Evolutionary conservation across 2,329 filamentous ascomycete genomes (phyloP).

Genomic region (Aureobasidium melanogenum): DNA sequence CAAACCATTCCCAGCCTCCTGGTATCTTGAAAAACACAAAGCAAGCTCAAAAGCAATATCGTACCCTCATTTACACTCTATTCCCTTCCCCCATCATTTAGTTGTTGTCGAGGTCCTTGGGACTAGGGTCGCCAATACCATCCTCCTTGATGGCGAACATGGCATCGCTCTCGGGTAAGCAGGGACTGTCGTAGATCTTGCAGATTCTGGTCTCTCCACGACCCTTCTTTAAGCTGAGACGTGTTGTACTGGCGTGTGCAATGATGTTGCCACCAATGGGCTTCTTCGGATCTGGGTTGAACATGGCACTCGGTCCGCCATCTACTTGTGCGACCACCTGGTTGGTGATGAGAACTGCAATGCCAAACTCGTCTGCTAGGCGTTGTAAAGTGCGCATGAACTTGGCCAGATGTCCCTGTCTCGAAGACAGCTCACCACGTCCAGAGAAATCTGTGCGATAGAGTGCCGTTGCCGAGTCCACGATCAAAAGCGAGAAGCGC

Average conservation of each 20-base stretch:
- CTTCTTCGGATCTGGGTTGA: slow-evolving; percentile 98
- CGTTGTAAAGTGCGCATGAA: slow-evolving; percentile 80
- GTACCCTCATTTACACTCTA: background rate
- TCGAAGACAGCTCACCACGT: slow-evolving; percentile 89
- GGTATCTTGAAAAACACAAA: slow-evolving; percentile 6
- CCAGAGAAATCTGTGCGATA: slow-evolving; percentile 96
- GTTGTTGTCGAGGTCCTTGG: slow-evolving; percentile 85
- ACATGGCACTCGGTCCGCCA: slow-evolving; percentile 93
- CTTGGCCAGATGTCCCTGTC: slow-evolving; percentile 81
- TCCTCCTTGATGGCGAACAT: slow-evolving; percentile 96
- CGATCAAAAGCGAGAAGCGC: slow-evolving; percentile 87
- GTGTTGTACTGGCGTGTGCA: slow-evolving; percentile 90
- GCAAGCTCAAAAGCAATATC: slow-evolving; percentile 12
- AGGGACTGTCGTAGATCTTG: slow-evolving; percentile 98
- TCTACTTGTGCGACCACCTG: slow-evolving; percentile 98
- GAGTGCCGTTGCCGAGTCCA: slow-evolving; percentile 89
- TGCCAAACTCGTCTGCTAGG: slow-evolving; percentile 74
- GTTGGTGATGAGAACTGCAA: slow-evolving; percentile 97
- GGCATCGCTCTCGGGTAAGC: slow-evolving; percentile 90
- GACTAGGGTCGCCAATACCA: slow-evolving; percentile 89
- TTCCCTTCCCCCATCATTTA: slow-evolving; percentile 10
- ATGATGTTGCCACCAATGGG: slow-evolving; percentile 99
- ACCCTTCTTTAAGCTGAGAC: slow-evolving; percentile 91
- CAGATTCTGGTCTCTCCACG: slow-evolving; percentile 91
- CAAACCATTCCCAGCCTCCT: background rate